A percentile compares a stretch with the other conserved stretches of the same genome.
Conservation (phyloP, 208 protist genomes). For the Naegleria lovaniensis region DNA sequence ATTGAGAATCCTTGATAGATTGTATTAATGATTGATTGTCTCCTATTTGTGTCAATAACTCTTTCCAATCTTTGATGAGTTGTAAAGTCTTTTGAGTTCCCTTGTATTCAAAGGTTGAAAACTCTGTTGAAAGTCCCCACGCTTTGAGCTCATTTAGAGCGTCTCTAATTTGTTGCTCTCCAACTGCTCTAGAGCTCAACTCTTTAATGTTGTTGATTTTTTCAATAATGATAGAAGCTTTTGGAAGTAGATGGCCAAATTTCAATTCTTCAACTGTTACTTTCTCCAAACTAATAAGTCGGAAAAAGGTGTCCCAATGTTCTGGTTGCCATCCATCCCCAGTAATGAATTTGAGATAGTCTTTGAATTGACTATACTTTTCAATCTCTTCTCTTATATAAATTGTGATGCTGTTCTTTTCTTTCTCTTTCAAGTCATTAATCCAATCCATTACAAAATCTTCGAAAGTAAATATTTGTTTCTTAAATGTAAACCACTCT, state of each 20-base stretch:
- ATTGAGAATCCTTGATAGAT: slow-evolving; percentile 93
- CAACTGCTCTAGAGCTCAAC: slow-evolving; percentile 80
- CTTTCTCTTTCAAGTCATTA: slow-evolving; percentile 63
- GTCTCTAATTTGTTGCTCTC: slow-evolving; percentile 90
- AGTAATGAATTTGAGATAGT: slow-evolving; percentile 78
- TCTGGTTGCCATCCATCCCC: slow-evolving; percentile 87
- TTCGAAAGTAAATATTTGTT: slow-evolving; percentile 84
- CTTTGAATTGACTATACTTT: slow-evolving; percentile 64
- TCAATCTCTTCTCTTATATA: slow-evolving; percentile 78
- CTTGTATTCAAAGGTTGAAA: slow-evolving; percentile 65
- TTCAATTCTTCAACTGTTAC: slow-evolving; percentile 76
- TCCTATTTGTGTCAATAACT: slow-evolving; percentile 80
- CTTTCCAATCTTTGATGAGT: slow-evolving; percentile 95
- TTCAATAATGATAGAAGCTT: slow-evolving; percentile 59
- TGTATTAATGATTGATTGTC: slow-evolving; percentile 89
- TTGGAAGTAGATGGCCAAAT: slow-evolving; percentile 79
- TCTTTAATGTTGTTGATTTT: slow-evolving; percentile 76
- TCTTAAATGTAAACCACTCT: slow-evolving; percentile 84
- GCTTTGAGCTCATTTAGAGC: slow-evolving; percentile 84
- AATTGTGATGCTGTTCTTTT: slow-evolving; percentile 64
- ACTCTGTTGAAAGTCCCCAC: slow-evolving; percentile 75
- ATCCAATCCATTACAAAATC: slow-evolving; percentile 86
- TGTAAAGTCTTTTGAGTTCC: slow-evolving; percentile 63
- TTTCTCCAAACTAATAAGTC: slow-evolving; percentile 63
- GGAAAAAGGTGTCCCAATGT: slow-evolving; percentile 89